Base-by-base conservation (phyloP, 495 filamentous ascomycete genomes). In the Penicillium riverlandense region DNA sequence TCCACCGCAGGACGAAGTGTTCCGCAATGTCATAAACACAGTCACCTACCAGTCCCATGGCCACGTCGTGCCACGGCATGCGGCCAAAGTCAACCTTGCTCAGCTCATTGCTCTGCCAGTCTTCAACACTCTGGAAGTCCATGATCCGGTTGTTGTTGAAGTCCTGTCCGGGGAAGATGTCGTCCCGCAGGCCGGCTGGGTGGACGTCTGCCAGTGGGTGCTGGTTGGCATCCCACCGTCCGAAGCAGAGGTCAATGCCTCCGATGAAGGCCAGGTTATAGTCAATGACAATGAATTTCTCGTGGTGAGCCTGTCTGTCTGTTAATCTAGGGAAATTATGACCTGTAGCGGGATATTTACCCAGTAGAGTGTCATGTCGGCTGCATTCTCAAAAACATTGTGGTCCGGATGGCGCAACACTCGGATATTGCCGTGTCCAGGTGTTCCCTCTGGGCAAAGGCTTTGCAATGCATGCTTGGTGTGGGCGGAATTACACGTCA, bases 321-420 rank as follows among this genome's bases (percentile, higher is more conserved):
- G 39, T 50, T 29, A 55, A 37, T 40, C 9, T 12, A 12, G 32
- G 2, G 9, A 34, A 22, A 22, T 22, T 22, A 22, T 22, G 6
- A 32, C n/a, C 33, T 15, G 45, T 43, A 37, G 33, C n/a, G 38
- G 6, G 0, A 7, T 4, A 36, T 63, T 13, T 54, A 77, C 74
- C 91, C 91, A 97, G 66, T 96, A 96, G 56, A 96, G 86, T 0
- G 89, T 96, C 90, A 95, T 95, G 48, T 97, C 91, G 8, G 86
- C 87, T 1, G 82, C 86, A 59, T 97, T 96, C 53, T 95, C 89
- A 34, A 97, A 78, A 30, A 95, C 76, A 52, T 95, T 95, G 63
- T 98, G 91, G 60, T 98, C 91, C 2, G 91, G 91, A 65, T 97
- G 91, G 16, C 91, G 80, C 81, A 97, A 84, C 30, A 95, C 75